Evolutionary conservation across 169 alveolate species (phyloP), one percentile per base, ranked within the genome.

Genomic region (Eimeria maxima): DNA sequence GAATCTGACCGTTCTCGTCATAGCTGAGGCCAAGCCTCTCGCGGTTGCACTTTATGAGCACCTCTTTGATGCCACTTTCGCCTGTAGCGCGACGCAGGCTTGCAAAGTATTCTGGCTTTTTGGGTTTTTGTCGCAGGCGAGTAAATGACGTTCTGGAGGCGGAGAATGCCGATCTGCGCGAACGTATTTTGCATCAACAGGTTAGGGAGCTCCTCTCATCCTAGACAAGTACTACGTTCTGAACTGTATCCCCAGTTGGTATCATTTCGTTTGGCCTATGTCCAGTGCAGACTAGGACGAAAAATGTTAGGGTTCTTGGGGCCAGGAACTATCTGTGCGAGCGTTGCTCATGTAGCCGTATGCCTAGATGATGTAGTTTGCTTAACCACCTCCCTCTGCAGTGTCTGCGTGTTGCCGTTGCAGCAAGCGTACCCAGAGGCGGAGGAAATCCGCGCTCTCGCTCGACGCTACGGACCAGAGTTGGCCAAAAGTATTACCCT

Each of bases 371-470:
- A 0, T 20, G 27, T 1, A 24, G 11, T n/a, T 18, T 38, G 44
- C 73, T 16, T 55, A 53, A 18, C 44, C 11, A n/a, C 4, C 24
- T 14, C 67, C 45, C 42, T 45, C 5, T 76, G 63, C 65, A 76
- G 44, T n/a, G 65, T 18, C 33, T 73, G 88, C 67, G 27, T 63
- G 42, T 63, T 47, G 50, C 69, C 27, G 22, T 27, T 67, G 60
- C 96, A 94, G 96, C 89, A 47, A 27, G 50, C n/a, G 33, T 94
- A 83, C 69, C 96, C 96, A n/a, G 90, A 94, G 33, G 94, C 94
- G 24, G 78, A 94, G 45, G 96, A 94, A 81, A 81, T 81, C n/a
- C 93, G 94, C 7, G 81, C 55, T 27, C 88, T 94, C 44, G 96
- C 83, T 20, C 94, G 93, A 45, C 96, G 81, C 27, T 84, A 81